Conservation (phyloP, 768 basidiomycete species). For the Boletus insuetus region DNA sequence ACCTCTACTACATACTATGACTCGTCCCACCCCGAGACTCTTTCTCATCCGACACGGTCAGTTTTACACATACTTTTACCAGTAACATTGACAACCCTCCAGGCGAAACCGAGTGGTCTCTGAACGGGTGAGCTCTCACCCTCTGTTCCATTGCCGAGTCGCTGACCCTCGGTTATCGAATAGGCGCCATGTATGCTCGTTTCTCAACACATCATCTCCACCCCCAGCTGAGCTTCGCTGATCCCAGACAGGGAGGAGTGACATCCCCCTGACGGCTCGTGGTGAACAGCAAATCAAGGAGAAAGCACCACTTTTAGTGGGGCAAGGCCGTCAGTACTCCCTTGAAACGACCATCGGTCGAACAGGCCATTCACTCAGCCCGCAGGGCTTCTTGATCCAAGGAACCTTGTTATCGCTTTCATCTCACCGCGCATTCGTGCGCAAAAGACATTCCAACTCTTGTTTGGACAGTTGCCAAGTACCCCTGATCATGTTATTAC, state of each 20-base stretch:
- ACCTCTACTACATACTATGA: conserved; percentile 6
- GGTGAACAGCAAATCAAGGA: conserved; percentile 71
- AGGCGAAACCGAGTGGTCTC: conserved; percentile 95
- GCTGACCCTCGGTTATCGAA: conserved; percentile 5
- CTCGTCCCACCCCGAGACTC: conserved; percentile 65
- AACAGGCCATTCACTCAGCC: not conserved
- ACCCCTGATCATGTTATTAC: conserved; percentile 55
- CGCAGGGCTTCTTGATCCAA: conserved; percentile 74
- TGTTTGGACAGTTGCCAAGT: conserved; percentile 54
- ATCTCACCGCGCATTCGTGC: conserved; percentile 90
- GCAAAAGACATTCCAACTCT: conserved; percentile 78
- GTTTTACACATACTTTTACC: not conserved
- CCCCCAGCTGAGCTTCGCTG: not conserved
- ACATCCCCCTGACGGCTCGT: conserved; percentile 80
- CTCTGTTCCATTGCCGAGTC: not conserved
- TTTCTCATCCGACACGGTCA: conserved; percentile 80
- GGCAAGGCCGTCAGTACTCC: conserved; percentile 62
- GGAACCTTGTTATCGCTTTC: conserved; percentile 68
- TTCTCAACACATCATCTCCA: not conserved
- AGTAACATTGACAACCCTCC: not conserved
- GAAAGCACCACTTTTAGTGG: conserved; percentile 66
- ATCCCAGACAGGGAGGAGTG: conserved; percentile 75
- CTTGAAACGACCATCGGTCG: not conserved
- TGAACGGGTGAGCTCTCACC: conserved; percentile 62
- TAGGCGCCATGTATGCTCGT: conserved; percentile 59